These are phyloP conservation scores for Closterium sp. DNA, from an alignment of 139 green algal genomes.

Conservation along the genomic window DNA sequence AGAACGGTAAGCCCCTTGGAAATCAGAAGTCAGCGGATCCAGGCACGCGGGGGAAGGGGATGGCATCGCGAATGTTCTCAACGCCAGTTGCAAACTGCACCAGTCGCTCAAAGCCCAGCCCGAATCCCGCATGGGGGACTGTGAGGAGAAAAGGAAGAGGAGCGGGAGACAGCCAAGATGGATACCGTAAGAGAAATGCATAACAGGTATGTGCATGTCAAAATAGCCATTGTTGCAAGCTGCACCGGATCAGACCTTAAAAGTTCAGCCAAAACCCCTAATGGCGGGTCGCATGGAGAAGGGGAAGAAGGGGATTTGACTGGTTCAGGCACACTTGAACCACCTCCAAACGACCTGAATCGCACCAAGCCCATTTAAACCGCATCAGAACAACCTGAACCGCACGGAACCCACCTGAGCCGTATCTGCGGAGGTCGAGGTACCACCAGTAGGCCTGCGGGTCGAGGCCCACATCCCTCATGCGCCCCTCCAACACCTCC, in stretches of 20 bases:
- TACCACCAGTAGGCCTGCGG: slow-evolving; percentile 84
- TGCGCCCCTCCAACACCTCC: slow-evolving; percentile 61
- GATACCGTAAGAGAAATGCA: too few species aligned
- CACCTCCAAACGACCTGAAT: too few species aligned
- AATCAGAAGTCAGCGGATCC: slow-evolving; percentile 36
- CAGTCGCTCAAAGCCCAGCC: slow-evolving; percentile 82
- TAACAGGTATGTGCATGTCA: too few species aligned
- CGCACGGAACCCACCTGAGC: slow-evolving; percentile 54
- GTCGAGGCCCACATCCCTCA: slow-evolving; percentile 58
- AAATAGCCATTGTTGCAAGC: too few species aligned
- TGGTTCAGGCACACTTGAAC: too few species aligned
- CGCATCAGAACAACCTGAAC: neutral
- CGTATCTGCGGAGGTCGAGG: slow-evolving; percentile 92
- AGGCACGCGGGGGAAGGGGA: slow-evolving; percentile 73
- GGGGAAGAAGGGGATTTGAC: neutral
- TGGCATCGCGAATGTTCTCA: slow-evolving; percentile 80
- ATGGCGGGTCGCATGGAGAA: neutral
- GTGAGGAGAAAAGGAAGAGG: neutral
- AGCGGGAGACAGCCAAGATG: too few species aligned
- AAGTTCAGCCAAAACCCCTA: neutral
- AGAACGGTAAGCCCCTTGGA: too few species aligned
- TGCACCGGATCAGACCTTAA: neutral
- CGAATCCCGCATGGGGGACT: slow-evolving; percentile 93
- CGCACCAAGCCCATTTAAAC: neutral
- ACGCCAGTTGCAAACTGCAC: slow-evolving; percentile 68